Evolutionary conservation across 2,329 filamentous ascomycete species (phyloP), one percentile per base, ranked within the genome.

Genomic region (Aspergillus amoenus): DNA sequence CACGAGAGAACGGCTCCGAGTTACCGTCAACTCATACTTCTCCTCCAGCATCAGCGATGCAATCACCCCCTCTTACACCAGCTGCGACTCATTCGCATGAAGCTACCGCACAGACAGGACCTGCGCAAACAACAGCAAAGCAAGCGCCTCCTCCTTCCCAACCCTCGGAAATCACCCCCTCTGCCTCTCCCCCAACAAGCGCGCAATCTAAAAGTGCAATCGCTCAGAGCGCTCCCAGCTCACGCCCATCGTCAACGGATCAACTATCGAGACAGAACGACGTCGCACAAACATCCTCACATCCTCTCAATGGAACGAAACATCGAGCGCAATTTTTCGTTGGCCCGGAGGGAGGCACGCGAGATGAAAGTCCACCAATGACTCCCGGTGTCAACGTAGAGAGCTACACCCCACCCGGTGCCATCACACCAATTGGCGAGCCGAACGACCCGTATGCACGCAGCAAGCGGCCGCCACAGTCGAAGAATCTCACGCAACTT

Each of bases 31-130:
- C 88, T 30, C 82, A 82, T 70, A 79, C 85, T 41, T 89, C 87
- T 62, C 88, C 90, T 59, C 82, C 84, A 59, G 78, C 84, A 44
- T 85, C 87, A 58, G 84, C 88, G 56, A 84, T 95, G 77, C 89
- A 93, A 65, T 96, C 93, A 11, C 93, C 93, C 63, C 92, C 92
- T 42, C 82, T 97, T 52, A 97, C 93, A 12, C 93, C 93, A 17
- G 87, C 91, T 54, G 92, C 87, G 51, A 93, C 91, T 43, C 79
- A 81, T 62, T 84, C 83, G 52, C 79, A 80, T 64, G 85, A 86
- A 69, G 79, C 68, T 52, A 6, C 39, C 18, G n/a, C 39, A 34
- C 40, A 72, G 56, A 68, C 64, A 46, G 69, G 69, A 39, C 67
- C 63, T 21, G 59, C 69, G 41, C 68, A 68, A 53, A 62, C 69